phyloP scores from a whole-genome alignment of 345 rosid genomes.

The Melastoma malabathricum region DNA sequence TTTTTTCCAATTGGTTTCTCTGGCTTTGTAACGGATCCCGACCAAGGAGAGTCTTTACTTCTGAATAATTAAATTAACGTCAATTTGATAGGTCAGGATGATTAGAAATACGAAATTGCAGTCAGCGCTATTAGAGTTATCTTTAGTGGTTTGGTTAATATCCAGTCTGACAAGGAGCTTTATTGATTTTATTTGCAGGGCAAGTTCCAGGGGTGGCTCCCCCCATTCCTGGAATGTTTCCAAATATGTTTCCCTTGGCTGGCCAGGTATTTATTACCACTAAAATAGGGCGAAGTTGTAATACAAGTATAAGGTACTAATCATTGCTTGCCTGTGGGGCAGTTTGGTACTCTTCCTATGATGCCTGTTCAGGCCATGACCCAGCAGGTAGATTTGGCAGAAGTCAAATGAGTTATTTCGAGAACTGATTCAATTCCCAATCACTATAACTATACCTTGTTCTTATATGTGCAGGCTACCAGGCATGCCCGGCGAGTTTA shows the following conservation, averaged over 20 bases:
- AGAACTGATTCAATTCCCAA: too few species aligned
- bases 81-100: too few species aligned
- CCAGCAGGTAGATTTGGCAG: conserved; percentile 59
- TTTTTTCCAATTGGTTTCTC: too few species aligned
- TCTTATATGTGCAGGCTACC: conserved; percentile 53
- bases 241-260: conserved; percentile 64
- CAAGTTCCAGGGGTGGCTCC: conserved; percentile 66
- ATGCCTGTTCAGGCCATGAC: conserved; percentile 99
- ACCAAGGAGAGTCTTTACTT: too few species aligned
- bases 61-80: too few species aligned
- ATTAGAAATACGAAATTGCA: too few species aligned
- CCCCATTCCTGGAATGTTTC: conserved; percentile 68
- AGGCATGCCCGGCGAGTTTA: conserved; percentile 99
- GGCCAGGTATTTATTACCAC: conserved; percentile 43
- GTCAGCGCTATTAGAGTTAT: too few species aligned
- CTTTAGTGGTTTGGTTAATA: too few species aligned
- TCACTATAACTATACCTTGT: too few species aligned
- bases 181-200: conserved; percentile 28
- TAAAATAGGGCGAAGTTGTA: neutral
- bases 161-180: conserved; percentile 4
- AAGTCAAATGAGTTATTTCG: too few species aligned
- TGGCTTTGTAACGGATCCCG: too few species aligned
- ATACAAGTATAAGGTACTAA: too few species aligned
- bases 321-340: conserved; percentile 20
- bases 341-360: conserved; percentile 57